Percentiles rank a stretch among this genome's conserved stretches.
Evolutionary conservation across 1,284 basidiomycete species (phyloP).

Genomic region (Apiotrichum siamense): DNA sequence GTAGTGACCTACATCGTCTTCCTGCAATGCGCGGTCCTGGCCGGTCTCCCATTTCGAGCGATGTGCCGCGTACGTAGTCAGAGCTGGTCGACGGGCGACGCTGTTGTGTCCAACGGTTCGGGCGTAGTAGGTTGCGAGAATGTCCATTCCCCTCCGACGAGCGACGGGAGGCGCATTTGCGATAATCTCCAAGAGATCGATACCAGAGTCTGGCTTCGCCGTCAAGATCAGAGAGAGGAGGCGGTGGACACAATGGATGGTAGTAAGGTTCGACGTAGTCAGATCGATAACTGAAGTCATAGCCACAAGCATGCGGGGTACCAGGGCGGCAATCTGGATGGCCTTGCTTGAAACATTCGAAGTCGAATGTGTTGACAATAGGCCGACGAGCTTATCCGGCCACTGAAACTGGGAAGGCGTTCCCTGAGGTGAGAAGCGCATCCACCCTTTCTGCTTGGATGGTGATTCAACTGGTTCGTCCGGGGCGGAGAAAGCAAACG

Average conservation of each 20-base stretch:
- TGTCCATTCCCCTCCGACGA: slow-evolving; percentile 54
- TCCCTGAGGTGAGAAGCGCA: slow-evolving; percentile 24
- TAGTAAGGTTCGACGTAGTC: slow-evolving; percentile 23
- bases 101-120: slow-evolving; percentile 59
- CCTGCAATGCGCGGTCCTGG: slow-evolving; percentile 24
- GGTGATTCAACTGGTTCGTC: neutral
- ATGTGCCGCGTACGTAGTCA: slow-evolving; percentile 26
- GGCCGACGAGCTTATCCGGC: slow-evolving; percentile 17
- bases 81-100: slow-evolving; percentile 30
- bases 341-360: slow-evolving; percentile 9
- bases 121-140: slow-evolving; percentile 62
- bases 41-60: slow-evolving; percentile 34
- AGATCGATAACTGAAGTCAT: slow-evolving; percentile 29
- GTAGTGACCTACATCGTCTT: slow-evolving; percentile 29
- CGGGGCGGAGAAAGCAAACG: slow-evolving; percentile 18
- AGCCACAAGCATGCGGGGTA: slow-evolving; percentile 30
- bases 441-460: slow-evolving; percentile 22
- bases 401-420: slow-evolving; percentile 11
- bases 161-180: slow-evolving; percentile 59
- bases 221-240: slow-evolving; percentile 57
- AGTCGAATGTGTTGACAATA: slow-evolving; percentile 21
- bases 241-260: slow-evolving; percentile 55
- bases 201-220: slow-evolving; percentile 61
- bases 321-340: slow-evolving; percentile 21
- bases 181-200: slow-evolving; percentile 63